Base-by-base conservation (phyloP, 2,329 filamentous ascomycete species). In the Botryotinia narcissicola region DNA sequence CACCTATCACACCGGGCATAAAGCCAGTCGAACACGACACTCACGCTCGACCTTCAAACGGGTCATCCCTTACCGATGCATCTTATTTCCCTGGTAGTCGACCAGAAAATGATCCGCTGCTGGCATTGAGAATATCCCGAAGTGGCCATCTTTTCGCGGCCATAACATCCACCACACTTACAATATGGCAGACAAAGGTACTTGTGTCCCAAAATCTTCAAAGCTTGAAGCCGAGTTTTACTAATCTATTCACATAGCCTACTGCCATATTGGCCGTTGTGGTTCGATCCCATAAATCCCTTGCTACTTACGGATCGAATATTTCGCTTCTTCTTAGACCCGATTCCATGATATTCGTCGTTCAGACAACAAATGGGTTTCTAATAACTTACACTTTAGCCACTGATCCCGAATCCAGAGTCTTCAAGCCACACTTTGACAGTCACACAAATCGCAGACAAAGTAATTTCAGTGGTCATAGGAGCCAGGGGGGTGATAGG, bases 181-280 rank as follows among this genome's bases (percentile, higher is more conserved):
- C 93, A n/a, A 87, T 99, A 77, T 99, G 96, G 96, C 96, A 99
- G 84, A 95, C 93, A 72, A 95, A 95, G 88, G 94, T 94, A 86
- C 74, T 86, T 79, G 61, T 67, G 70, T 46, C 44, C 37, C 57
- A 71, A 72, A 71, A 66, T 57, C 57, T 59, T 20, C 16, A 37
- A 29, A 37, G 32, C 2, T 25, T 59, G 25, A 12, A n/a, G 18
- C 48, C 32, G 60, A 67, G 29, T 69, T 67, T 73, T 64, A 72
- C 63, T 73, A 48, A 73, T 42, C 20, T 29, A 32, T 73, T 73
- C 68, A 77, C 80, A 72, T 81, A 97, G 92, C 96, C 96, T 67
- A 95, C 94, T 71, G 94, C 95, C 37, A 90, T 98, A 44, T 88
- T 98, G 71, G 94, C 94, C 74, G 89, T 94, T 40, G 91, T 98